phyloP scores from a whole-genome alignment of 225 moss, liverwort and hornwort genomes.

The Marchantia paleacea region DNA sequence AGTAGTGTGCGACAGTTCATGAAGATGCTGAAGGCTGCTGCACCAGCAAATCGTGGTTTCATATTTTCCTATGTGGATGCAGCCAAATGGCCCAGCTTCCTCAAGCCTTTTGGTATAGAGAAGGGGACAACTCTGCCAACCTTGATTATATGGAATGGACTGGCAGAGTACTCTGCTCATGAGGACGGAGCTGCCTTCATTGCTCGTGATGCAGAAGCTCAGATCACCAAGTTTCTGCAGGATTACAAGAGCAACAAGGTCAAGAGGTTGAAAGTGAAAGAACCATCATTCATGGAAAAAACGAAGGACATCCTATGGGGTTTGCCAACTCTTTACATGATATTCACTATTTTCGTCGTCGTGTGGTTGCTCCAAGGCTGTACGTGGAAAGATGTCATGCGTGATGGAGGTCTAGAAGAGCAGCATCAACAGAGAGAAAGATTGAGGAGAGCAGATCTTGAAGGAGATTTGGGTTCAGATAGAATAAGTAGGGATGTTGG shows the following conservation, averaged over 20 bases:
- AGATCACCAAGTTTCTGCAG: conserved; percentile 58
- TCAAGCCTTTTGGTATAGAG: conserved; percentile 73
- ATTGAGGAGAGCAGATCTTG: conserved; percentile 39
- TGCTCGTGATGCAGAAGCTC: conserved; percentile 48
- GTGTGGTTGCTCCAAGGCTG: conserved; percentile 38
- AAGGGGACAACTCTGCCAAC: conserved; percentile 62
- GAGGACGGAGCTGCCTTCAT: conserved; percentile 61
- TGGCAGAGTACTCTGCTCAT: conserved; percentile 50
- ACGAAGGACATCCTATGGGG: conserved; percentile 49
- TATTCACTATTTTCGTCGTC: conserved; percentile 29
- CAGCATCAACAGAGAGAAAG: conserved; percentile 23
- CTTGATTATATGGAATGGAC: conserved; percentile 68
- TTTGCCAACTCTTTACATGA: conserved; percentile 27
- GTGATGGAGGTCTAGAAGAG: conserved; percentile 23
- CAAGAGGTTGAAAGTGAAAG: conserved; percentile 51
- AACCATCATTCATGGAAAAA: conserved; percentile 59
- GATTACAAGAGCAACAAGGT: conserved; percentile 54
- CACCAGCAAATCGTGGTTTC: conserved; percentile 58
- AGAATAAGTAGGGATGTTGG: conserved; percentile 22
- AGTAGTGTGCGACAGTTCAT: conserved; percentile 43
- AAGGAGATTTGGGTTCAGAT: conserved; percentile 38
- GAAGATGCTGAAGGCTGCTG: conserved; percentile 71
- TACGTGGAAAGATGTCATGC: conserved; percentile 20
- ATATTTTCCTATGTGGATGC: conserved; percentile 68
- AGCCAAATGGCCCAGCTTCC: conserved; percentile 64